Evolutionary conservation across 2,329 filamentous ascomycete genomes (phyloP), one percentile per base, ranked within the genome.

Genomic region (Xylariaceae sp.): DNA sequence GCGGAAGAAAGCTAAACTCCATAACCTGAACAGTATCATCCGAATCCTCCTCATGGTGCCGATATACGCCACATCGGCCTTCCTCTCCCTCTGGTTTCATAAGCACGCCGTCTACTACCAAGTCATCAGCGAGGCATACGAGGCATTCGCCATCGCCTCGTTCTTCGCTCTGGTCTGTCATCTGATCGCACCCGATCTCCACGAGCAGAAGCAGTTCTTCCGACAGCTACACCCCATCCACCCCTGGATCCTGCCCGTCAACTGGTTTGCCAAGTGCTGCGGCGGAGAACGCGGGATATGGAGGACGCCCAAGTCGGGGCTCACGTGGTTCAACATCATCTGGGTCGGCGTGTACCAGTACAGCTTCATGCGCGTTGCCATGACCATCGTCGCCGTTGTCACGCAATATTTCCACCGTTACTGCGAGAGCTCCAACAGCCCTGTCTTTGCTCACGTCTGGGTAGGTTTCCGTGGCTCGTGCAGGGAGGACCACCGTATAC

Each of bases 271-370:
- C 49, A 80, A 74, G 53, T 85, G 80, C 57, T 84, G 78, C 40
- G 81, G 85, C 26, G 83, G 83, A 23, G 62, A 84, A 43, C 68
- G 75, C 37, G 85, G 86, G 0, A 70, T 73, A 17, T 82, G 85
- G 71, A 74, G 85, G 50, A 83, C 74, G n/a, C 87, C 88, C 1
- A 70, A 74, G 50, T 92, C 83, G 61, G 87, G 88, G 1, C 65
- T 94, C 59, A 94, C 87, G 1, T 92, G 86, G 86, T 94, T 94
- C 66, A 94, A 94, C 59, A 79, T 89, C 43, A 73, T 89, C 51
- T 92, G 84, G 84, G 74, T 85, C 32, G 81, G 82, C 38, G 73
- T 92, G 39, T 94, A 89, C 63, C 87, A 94, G 55, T 94, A 92
- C 65, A 88, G 85, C 65, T 81, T 90, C 54, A 78, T 90, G 47